Conservation (phyloP, 2,329 filamentous ascomycete species). For the Claviceps spartinae region DNA sequence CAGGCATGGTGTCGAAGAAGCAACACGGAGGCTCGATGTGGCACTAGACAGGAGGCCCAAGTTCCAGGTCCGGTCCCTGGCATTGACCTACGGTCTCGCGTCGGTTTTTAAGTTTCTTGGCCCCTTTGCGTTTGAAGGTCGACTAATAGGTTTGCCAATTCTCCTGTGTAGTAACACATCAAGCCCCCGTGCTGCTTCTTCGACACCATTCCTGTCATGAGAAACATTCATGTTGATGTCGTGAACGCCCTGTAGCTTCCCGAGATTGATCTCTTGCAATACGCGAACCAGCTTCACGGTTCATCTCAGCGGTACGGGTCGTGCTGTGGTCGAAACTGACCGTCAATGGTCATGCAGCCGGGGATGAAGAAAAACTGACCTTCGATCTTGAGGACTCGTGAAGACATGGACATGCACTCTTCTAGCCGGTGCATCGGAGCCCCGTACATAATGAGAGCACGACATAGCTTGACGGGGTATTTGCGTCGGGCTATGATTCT, state of each 20-base stretch:
- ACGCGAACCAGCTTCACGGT: slow-evolving; percentile 56
- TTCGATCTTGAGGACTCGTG: slow-evolving; percentile 77
- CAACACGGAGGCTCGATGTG: slow-evolving; percentile 45
- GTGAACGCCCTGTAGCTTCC: slow-evolving; percentile 60
- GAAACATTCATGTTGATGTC: slow-evolving; percentile 73
- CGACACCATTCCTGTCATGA: slow-evolving; percentile 59
- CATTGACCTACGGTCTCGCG: slow-evolving; percentile 62
- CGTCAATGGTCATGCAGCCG: slow-evolving; percentile 87
- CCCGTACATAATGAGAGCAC: slow-evolving; percentile 77
- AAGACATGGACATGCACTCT: slow-evolving; percentile 83
- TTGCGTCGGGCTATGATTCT: slow-evolving; percentile 67
- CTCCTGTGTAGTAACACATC: slow-evolving; percentile 37
- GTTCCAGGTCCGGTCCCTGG: slow-evolving; percentile 37
- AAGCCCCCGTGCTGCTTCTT: slow-evolving; percentile 51
- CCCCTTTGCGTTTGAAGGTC: slow-evolving; percentile 65
- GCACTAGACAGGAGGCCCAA: slow-evolving; percentile 33
- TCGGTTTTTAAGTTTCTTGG: slow-evolving; percentile 48
- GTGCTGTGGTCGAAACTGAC: slow-evolving; percentile 70
- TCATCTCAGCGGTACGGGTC: slow-evolving; percentile 57
- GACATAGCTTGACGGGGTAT: slow-evolving; percentile 74
- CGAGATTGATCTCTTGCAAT: slow-evolving; percentile 56
- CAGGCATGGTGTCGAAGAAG: slow-evolving; percentile 57
- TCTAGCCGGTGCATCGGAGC: slow-evolving; percentile 86
- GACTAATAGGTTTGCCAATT: slow-evolving; percentile 65
- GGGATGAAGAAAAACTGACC: slow-evolving; percentile 83